These are phyloP conservation scores for Alternaria brassicicola DNA, from an alignment of 2,329 filamentous ascomycete genomes.

Conservation along the genomic window DNA sequence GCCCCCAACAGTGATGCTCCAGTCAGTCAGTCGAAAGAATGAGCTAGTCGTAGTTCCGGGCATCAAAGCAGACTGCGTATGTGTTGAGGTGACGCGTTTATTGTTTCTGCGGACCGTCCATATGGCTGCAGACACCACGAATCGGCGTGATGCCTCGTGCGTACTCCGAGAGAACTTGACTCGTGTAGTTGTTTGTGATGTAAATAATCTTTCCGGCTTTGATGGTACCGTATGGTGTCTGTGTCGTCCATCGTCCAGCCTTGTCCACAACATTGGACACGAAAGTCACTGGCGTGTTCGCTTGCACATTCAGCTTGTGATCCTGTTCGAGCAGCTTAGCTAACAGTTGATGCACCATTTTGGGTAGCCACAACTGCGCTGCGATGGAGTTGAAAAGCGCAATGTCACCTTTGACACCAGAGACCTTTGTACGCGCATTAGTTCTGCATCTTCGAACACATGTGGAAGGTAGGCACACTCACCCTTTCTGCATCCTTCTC, in stretches of 20 bases:
- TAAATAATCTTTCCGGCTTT: constrained; percentile 1
- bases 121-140: constrained; percentile 1
- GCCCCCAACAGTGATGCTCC: constrained; percentile 6
- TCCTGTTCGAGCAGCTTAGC: not conserved
- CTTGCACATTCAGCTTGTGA: not conserved
- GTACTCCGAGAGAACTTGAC: not conserved
- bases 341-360: constrained; percentile 5
- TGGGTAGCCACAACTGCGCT: constrained; percentile 3
- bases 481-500: not conserved
- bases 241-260: not conserved
- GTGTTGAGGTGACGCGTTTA: constrained; percentile 3
- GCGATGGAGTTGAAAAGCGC: constrained; percentile 1
- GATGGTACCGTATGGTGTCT: constrained; percentile 1
- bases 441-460: too few species aligned
- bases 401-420: constrained; percentile 1
- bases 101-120: not conserved
- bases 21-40: not conserved
- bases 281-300: not conserved
- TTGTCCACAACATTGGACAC: not conserved
- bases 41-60: constrained; percentile 4
- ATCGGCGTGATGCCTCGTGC: not conserved
- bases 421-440: not conserved
- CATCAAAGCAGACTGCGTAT: constrained; percentile 1
- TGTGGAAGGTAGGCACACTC: not conserved
- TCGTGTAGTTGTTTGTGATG: constrained; percentile 3